Percentiles rank a stretch among this genome's conserved stretches.
These are phyloP conservation scores for Colletotrichum orbiculare DNA, from an alignment of 2,329 filamentous ascomycete genomes.

Conservation along the genomic window DNA sequence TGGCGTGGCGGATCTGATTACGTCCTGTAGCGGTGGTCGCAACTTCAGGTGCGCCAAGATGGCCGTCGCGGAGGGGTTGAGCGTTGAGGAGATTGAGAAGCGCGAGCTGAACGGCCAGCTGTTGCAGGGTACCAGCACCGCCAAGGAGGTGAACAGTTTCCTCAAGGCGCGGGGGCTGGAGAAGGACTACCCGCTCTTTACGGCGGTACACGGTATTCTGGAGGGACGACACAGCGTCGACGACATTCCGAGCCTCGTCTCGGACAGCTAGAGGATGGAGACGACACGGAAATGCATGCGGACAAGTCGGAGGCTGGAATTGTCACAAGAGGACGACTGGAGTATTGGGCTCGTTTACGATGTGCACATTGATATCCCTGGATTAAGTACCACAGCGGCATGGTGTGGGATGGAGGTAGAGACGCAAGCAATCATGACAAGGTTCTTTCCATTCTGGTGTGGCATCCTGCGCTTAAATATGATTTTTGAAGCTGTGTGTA, in stretches of 20 bases:
- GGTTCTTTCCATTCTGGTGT: constrained; percentile 7
- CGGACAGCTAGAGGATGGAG: constrained; percentile 40
- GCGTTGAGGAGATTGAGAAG: constrained; percentile 88
- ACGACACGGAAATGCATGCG: constrained; percentile 1
- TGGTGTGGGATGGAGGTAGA: constrained; percentile 31
- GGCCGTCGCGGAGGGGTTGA: constrained; percentile 81
- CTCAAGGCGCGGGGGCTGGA: constrained; percentile 82
- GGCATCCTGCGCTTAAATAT: constrained; percentile 1
- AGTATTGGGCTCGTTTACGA: constrained; percentile 11
- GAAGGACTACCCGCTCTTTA: constrained; percentile 90
- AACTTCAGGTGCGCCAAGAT: constrained; percentile 96
- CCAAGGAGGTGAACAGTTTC: constrained; percentile 90
- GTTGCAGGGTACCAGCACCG: constrained; percentile 92
- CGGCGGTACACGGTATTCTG: constrained; percentile 84
- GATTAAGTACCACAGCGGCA: constrained; percentile 29
- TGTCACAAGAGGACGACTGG: not conserved
- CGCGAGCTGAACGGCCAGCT: constrained; percentile 96
- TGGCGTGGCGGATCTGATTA: constrained; percentile 95
- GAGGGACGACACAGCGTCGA: constrained; percentile 80
- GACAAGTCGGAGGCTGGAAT: not conserved
- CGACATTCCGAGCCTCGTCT: constrained; percentile 80
- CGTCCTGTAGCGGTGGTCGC: constrained; percentile 88
- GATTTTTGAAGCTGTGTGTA: not conserved
- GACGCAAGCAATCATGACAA: constrained; percentile 8
- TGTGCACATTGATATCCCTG: constrained; percentile 32